Base-by-base conservation (phyloP, 257 asterid species). In the Solanum sitiens region DNA sequence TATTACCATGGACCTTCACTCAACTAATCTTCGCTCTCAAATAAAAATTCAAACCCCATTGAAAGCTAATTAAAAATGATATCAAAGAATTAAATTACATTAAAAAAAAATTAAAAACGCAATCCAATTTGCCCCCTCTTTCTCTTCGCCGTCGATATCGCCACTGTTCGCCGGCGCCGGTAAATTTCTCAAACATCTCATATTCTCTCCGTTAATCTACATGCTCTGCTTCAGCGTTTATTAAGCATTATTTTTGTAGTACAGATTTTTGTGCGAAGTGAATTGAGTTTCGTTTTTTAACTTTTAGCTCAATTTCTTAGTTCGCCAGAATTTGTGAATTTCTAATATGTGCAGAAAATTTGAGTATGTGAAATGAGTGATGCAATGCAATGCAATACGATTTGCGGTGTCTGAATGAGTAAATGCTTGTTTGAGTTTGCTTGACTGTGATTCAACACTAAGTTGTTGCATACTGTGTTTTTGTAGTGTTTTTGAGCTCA, bases 71-170 rank as follows among this genome's bases (percentile, higher is more conserved):
- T 73, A 71, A 74, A 86, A 86, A 11, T 79, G 6, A 32, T 47
- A 80, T 63, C 40, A 25, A 8, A 10, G 33, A 73, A 12, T 70
- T 40, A 71, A 14, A 35, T 23, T 15, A 3, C 37, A 33, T 32
- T 35, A 5, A 72, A 32, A 32, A 53, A 35, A 21, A 37, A 23
- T 2, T 8, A 23, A 86, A 86, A 27, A 86, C 40, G 59, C 53
- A 33, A 74, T 37, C 82, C 32, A 73, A 44, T 56, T 39, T 85
- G 74, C 50, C 89, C 89, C 75, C 59, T 86, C 90, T 85, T 89
- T 83, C 86, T 71, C 67, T 9, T 87, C 86, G 79, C 68, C 77
- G 75, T 61, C 86, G 44, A 59, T 77, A 16, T 37, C 44, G 14
- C 33, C 23, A 77, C 86, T 68, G 80, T 87, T 53, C 86, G 88